phyloP scores from a whole-genome alignment of 2,329 filamentous ascomycete species.

The Lasiodiplodia hormozganensis region DNA sequence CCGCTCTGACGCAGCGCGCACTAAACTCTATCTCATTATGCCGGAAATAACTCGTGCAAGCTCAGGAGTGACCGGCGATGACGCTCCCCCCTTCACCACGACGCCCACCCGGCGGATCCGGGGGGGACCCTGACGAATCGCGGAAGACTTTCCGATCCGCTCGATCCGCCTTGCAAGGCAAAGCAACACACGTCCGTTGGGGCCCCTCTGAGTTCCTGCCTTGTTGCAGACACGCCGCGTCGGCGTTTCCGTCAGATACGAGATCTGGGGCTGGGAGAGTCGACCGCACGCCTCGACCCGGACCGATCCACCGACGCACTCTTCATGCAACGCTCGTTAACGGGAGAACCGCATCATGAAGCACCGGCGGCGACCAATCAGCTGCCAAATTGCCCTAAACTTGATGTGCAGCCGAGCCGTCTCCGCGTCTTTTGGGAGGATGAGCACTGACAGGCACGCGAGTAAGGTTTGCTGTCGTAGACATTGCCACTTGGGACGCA shows the following conservation, averaged over 20 bases:
- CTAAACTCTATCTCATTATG: slow-evolving; percentile 14
- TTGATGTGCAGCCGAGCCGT: not conserved
- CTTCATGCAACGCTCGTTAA: slow-evolving; percentile 21
- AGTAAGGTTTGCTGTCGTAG: slow-evolving; percentile 16
- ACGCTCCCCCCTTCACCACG: slow-evolving; percentile 14
- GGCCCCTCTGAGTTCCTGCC: not conserved
- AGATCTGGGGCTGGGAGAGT: slow-evolving; percentile 17
- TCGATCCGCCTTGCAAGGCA: slow-evolving; percentile 19
- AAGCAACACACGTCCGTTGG: slow-evolving; percentile 6
- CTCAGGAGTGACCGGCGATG: not conserved
- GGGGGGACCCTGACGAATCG: slow-evolving; percentile 21
- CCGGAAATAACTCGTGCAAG: slow-evolving; percentile 8
- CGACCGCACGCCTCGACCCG: slow-evolving; percentile 7
- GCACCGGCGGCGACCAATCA: slow-evolving; percentile 1
- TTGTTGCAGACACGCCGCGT: slow-evolving; percentile 12
- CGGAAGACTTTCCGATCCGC: slow-evolving; percentile 24
- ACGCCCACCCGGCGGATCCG: slow-evolving; percentile 19
- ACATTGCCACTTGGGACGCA: slow-evolving; percentile 3
- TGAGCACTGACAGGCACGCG: slow-evolving; percentile 1
- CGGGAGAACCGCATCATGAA: not conserved
- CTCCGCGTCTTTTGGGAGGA: not conserved
- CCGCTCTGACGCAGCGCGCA: slow-evolving; percentile 1
- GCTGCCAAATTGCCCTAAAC: not conserved
- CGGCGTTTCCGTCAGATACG: slow-evolving; percentile 20
- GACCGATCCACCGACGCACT: slow-evolving; percentile 16